Base-by-base conservation (phyloP, 352 stramenopile species). In the Phytophthora idaei region DNA sequence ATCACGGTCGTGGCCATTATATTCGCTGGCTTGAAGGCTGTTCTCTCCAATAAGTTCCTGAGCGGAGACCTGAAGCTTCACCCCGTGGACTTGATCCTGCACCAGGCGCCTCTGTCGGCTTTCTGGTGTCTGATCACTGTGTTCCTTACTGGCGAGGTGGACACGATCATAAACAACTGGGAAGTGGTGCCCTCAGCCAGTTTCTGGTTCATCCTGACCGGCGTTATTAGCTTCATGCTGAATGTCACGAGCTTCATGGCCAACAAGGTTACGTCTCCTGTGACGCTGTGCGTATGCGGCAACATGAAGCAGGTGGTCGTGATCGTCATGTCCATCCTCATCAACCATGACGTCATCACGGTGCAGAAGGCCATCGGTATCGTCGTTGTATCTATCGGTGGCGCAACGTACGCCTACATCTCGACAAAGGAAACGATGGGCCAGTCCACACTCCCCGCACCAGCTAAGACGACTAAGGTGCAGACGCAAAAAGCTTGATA, bases 291-390 rank as follows among this genome's bases (percentile, higher is more conserved):
- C 56, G 97, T 98, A 42, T 94, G 93, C 55, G 92, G 87, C 57
- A 98, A 98, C 78, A 87, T 98, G 60, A 98, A 99, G 77, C 94
- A 98, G 83, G 90, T 96, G 52, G 76, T 90, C 28, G 87, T 94
- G 54, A 93, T 93, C 66, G 74, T 81, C 47, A 81, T 93, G 78
- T 93, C 85, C 49, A 91, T 91, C 54, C 21, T 87, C 44, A 89
- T 93, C 63, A 90, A 91, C 67, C 65, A 88, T 71, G 85, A 93
- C 49, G 71, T 81, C 15, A 80, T 93, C 62, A 87, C 78, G 7
- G 70, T 77, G 4, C 81, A 90, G 63, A 93, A 90, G 57, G 65
- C 85, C 57, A 66, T 90, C 39, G 85, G 83, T 39, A 92, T 92
- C 52, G 69, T 75, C 53, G 63, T 95, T 57, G 87, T 93, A 55